Conservation (phyloP, 106 monocot species). For the Dendrobium chrysotoxum region DNA sequence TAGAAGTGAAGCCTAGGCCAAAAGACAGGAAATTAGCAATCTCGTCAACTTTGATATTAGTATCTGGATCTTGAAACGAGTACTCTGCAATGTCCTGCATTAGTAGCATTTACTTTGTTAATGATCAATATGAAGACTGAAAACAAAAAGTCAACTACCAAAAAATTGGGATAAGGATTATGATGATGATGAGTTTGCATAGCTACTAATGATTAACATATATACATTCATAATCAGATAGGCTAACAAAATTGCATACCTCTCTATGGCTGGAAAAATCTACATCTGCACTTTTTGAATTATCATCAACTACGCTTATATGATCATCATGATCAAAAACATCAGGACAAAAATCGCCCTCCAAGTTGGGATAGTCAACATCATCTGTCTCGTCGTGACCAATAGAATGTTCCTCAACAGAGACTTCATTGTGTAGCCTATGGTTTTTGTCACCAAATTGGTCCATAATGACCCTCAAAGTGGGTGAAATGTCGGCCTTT, state of each 20-base stretch:
- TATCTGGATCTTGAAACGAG: slow-evolving; percentile 20
- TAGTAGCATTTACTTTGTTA: neutral
- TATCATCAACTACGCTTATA: slow-evolving; percentile 39
- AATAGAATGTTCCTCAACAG: slow-evolving; percentile 11
- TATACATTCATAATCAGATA: neutral
- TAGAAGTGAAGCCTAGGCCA: slow-evolving; percentile 69
- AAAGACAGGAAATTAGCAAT: slow-evolving; percentile 67
- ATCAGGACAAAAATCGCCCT: slow-evolving; percentile 29
- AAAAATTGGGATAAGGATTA: no score
- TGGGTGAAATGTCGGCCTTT: slow-evolving; percentile 72
- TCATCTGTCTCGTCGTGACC: slow-evolving; percentile 25
- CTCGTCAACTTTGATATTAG: slow-evolving; percentile 44
- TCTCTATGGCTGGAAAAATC: slow-evolving; percentile 40
- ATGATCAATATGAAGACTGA: neutral
- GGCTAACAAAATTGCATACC: slow-evolving; percentile 22
- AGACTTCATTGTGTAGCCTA: slow-evolving; percentile 23
- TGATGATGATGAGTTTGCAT: no score
- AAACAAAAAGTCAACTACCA: neutral
- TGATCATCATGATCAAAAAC: slow-evolving; percentile 49
- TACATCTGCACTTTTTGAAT: slow-evolving; percentile 16
- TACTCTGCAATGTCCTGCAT: slow-evolving; percentile 51
- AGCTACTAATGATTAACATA: neutral
- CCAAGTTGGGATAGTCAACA: slow-evolving; percentile 17
- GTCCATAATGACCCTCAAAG: slow-evolving; percentile 59
- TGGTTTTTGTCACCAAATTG: slow-evolving; percentile 68